Conservation (phyloP, 1,284 basidiomycete genomes). For the Ceratorhiza oryzae-sativae region DNA sequence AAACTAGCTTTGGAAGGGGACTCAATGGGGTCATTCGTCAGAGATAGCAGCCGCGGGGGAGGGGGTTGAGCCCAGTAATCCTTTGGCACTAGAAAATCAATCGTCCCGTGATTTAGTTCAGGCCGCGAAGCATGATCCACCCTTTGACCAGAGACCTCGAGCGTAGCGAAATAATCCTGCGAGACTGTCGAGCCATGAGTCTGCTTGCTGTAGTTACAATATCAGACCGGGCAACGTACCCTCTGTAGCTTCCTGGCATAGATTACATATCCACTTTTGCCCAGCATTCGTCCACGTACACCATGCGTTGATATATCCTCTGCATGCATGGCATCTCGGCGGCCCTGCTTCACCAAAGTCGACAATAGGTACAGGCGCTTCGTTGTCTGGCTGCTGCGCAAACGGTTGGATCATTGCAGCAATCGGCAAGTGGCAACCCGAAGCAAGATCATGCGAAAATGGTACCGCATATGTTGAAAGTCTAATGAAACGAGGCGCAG, state of each 20-base stretch:
- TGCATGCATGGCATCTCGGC: conserved; percentile 84
- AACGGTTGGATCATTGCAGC: conserved; percentile 91
- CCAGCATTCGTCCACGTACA: conserved; percentile 88
- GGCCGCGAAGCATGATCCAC: conserved; percentile 85
- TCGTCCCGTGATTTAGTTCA: conserved; percentile 89
- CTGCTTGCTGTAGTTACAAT: conserved; percentile 42
- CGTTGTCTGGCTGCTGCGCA: conserved; percentile 79
- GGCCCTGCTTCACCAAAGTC: conserved; percentile 75
- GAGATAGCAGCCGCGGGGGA: conserved; percentile 59
- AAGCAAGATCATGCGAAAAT: conserved; percentile 77
- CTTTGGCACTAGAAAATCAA: conserved; percentile 87
- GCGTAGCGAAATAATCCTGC: conserved; percentile 84
- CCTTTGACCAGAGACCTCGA: conserved; percentile 82
- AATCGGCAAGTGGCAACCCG: conserved; percentile 85
- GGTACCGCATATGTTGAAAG: conserved; percentile 79
- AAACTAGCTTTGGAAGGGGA: conserved; percentile 49
- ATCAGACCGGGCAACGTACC: conserved; percentile 57
- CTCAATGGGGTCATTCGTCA: conserved; percentile 53
- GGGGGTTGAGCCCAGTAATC: conserved; percentile 89
- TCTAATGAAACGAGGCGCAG: conserved; percentile 70
- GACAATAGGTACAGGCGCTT: conserved; percentile 83
- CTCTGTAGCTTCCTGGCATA: conserved; percentile 83
- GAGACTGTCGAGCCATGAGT: conserved; percentile 61
- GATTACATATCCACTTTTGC: conserved; percentile 89
- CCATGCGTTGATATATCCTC: conserved; percentile 96